A percentile compares a stretch with the other conserved stretches of the same genome.
phyloP scores from a whole-genome alignment of 2,329 filamentous ascomycete species.

The Knufia fluminis region DNA sequence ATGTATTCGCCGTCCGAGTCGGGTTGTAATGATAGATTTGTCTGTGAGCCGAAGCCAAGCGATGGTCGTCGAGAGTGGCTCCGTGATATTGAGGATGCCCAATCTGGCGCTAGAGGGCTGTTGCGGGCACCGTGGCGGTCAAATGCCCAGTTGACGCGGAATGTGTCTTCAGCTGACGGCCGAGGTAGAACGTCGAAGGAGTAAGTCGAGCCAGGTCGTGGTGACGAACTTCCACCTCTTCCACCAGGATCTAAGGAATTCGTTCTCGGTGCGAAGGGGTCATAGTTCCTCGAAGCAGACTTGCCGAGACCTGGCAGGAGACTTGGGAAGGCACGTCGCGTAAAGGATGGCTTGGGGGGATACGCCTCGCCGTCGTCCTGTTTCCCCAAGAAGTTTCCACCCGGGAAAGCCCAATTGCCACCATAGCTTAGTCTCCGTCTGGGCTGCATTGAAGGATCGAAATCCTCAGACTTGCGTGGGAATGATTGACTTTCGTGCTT shows the following conservation, averaged over 20 bases:
- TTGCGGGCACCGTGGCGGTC: conserved; percentile 46
- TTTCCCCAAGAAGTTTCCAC: conserved; percentile 35
- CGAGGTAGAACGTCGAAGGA: conserved; percentile 56
- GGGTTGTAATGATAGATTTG: conserved; percentile 46
- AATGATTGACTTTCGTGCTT: conserved; percentile 57
- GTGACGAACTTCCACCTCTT: conserved; percentile 36
- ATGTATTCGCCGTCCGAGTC: conserved; percentile 37
- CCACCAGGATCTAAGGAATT: conserved; percentile 40
- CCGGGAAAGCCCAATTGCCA: conserved; percentile 43
- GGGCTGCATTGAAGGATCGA: conserved; percentile 42
- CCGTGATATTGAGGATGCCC: conserved; percentile 58
- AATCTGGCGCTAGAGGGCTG: conserved; percentile 45
- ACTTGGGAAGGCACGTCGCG: conserved; percentile 28
- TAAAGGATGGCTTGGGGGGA: conserved; percentile 25
- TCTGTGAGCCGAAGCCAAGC: conserved; percentile 58
- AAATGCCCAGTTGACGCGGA: conserved; percentile 57
- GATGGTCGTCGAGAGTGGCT: conserved; percentile 74
- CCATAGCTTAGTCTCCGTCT: conserved; percentile 48
- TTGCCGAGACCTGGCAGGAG: conserved; percentile 29
- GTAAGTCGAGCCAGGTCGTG: conserved; percentile 43
- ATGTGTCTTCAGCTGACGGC: conserved; percentile 68
- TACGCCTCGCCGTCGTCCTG: conserved; percentile 26
- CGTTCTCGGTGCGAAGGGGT: conserved; percentile 37
- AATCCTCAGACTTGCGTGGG: conserved; percentile 45
- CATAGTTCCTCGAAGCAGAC: conserved; percentile 33